Evolutionary conservation across 2,329 filamentous ascomycete species (phyloP).

Genomic region (Neonectria hederae): DNA sequence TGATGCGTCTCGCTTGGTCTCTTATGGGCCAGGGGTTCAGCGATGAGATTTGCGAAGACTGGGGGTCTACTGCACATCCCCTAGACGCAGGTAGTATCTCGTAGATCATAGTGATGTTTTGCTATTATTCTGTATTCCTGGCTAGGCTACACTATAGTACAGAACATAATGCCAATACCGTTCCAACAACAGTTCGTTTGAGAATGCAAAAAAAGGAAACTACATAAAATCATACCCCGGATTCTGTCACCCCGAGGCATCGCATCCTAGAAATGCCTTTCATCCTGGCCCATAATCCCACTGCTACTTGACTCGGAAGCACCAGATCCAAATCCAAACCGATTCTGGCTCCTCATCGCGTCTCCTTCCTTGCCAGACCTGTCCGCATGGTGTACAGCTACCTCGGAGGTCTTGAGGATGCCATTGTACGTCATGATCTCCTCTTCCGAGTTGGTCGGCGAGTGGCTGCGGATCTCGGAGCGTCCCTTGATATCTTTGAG

Average conservation of each 20-base stretch:
- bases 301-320: slow-evolving; percentile 19
- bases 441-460: slow-evolving; percentile 49
- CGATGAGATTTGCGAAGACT: not conserved
- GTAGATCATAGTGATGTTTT: not conserved
- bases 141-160: too few relatives aligned
- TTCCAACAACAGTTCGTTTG: not conserved
- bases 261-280: not conserved
- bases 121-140: not conserved
- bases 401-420: slow-evolving; percentile 47
- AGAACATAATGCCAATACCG: not conserved
- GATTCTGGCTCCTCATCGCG: not conserved
- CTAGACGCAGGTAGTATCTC: not conserved
- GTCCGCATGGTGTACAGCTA: slow-evolving; percentile 26
- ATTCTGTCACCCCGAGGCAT: not conserved
- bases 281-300: slow-evolving; percentile 11
- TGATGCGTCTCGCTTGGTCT: not conserved
- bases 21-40: not conserved
- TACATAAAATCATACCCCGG: not conserved
- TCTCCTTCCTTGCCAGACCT: slow-evolving; percentile 6
- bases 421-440: slow-evolving; percentile 53
- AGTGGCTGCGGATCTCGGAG: slow-evolving; percentile 47
- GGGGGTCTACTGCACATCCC: not conserved
- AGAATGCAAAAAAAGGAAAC: not conserved
- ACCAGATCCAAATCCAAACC: slow-evolving; percentile 6
- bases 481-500: slow-evolving; percentile 44